A percentile compares a stretch with the other conserved stretches of the same genome.
Evolutionary conservation across 306 rosid species (phyloP).

Genomic region (Vachellia collinsii): DNA sequence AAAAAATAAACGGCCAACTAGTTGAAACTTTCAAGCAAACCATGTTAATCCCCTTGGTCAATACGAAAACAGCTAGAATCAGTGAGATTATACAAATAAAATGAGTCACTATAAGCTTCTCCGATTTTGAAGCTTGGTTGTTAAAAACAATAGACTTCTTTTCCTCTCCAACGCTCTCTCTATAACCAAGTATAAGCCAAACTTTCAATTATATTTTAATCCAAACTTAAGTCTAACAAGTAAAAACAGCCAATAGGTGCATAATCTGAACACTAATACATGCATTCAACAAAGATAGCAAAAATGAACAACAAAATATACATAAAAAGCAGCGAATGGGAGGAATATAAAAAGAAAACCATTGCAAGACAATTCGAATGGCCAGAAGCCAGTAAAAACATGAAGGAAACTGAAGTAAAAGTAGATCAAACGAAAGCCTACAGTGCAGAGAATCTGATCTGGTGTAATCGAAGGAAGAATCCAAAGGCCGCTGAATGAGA

Average conservation of each 20-base stretch:
- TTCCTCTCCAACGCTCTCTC: not conserved
- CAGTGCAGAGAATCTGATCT: conserved; percentile 66
- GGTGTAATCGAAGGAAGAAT: conserved; percentile 24
- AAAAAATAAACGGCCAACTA: conserved; percentile 9
- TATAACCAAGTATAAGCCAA: not conserved
- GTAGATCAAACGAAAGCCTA: conserved; percentile 52
- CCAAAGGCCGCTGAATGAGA: conserved; percentile 28
- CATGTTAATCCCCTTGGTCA: not conserved
- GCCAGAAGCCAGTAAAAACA: conserved; percentile 8
- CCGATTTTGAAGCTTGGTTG: not conserved
- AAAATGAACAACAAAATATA: not conserved
- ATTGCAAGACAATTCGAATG: not conserved
- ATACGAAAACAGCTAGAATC: conserved; percentile 10
- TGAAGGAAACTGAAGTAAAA: conserved; percentile 8
- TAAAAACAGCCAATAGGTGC: not conserved
- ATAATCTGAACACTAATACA: not conserved
- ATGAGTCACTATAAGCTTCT: not conserved
- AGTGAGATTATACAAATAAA: conserved; percentile 17
- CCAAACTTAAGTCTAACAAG: conserved; percentile 5
- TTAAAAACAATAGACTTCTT: conserved; percentile 3
- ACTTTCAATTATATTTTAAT: not conserved
- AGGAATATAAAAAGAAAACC: conserved; percentile 11
- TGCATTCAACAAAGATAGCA: not conserved
- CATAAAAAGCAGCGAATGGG: not conserved
- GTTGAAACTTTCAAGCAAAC: not conserved